Percentiles rank a stretch among this genome's conserved stretches.
phyloP scores from a whole-genome alignment of 345 rosid genomes.

The Acer yangbiense region DNA sequence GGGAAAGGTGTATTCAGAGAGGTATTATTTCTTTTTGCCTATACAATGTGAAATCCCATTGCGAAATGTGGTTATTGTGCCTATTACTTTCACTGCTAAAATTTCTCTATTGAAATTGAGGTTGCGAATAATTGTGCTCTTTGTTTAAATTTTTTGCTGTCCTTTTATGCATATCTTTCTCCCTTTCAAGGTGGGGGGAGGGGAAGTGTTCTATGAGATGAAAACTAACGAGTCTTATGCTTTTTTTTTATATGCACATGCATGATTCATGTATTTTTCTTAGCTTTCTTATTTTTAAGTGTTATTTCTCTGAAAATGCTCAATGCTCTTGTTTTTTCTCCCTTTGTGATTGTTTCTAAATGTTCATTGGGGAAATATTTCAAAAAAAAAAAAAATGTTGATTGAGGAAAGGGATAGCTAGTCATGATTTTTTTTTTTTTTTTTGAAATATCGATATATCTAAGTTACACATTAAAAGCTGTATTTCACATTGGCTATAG shows the following conservation, averaged over 20 bases:
- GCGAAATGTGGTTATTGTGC: neutral
- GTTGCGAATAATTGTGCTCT: too few species aligned
- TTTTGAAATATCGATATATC: neutral
- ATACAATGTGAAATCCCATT: neutral
- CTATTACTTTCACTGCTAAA: neutral
- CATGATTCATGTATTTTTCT: neutral
- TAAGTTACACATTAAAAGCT: too few species aligned
- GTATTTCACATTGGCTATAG: too few species aligned
- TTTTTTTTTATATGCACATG: too few species aligned
- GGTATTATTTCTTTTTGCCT: conserved; percentile 43
- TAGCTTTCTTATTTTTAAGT: conserved; percentile 19
- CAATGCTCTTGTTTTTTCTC: neutral
- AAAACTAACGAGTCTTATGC: neutral
- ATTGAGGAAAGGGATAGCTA: neutral
- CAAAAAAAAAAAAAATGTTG: neutral
- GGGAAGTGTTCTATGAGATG: neutral
- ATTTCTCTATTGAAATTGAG: neutral
- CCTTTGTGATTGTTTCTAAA: conserved; percentile 6
- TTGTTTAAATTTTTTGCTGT: too few species aligned
- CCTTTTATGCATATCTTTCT: too few species aligned
- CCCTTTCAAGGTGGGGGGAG: too few species aligned
- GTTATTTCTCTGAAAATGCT: neutral
- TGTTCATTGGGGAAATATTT: too few species aligned
- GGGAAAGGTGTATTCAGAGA: conserved; percentile 99
- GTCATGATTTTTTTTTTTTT: neutral